These are phyloP conservation scores for Claviceps monticola DNA, from an alignment of 2,329 filamentous ascomycete genomes.

Conservation along the genomic window DNA sequence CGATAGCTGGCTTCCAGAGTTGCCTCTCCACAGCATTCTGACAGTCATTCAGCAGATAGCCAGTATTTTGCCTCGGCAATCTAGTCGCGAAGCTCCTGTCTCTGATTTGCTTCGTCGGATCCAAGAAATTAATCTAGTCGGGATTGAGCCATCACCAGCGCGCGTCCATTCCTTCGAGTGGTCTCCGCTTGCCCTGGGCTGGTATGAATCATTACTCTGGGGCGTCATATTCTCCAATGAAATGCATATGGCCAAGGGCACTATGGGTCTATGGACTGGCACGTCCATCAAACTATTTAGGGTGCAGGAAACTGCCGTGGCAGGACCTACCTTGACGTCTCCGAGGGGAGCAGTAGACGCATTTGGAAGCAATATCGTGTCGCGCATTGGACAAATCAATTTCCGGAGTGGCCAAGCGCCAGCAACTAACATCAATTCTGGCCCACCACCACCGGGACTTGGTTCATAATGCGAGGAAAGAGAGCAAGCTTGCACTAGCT, in stretches of 20 bases:
- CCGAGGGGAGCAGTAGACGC: constrained; percentile 87
- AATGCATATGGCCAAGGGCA: constrained; percentile 74
- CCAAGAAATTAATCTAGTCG: constrained; percentile 47
- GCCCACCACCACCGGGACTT: constrained; percentile 4
- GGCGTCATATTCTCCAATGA: constrained; percentile 83
- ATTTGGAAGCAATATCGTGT: constrained; percentile 79
- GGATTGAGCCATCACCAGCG: constrained; percentile 60
- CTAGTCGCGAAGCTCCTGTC: constrained; percentile 27
- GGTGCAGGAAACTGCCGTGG: constrained; percentile 70
- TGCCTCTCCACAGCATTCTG: constrained; percentile 77
- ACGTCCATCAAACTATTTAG: constrained; percentile 79
- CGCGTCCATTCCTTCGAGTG: constrained; percentile 87
- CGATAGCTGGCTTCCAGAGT: constrained; percentile 82
- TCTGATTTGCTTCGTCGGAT: constrained; percentile 40
- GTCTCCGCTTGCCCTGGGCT: constrained; percentile 78
- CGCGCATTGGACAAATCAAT: constrained; percentile 71
- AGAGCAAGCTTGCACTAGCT: background rate
- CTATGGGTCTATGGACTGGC: constrained; percentile 87
- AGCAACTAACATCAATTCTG: constrained; percentile 8
- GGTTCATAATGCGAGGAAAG: background rate
- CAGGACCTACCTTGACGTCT: constrained; percentile 68
- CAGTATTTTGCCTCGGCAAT: constrained; percentile 40
- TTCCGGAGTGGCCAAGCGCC: constrained; percentile 35
- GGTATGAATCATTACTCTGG: constrained; percentile 94
- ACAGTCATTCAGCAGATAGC: constrained; percentile 57